These are phyloP conservation scores for Grosmannia clavigera DNA, from an alignment of 2,329 filamentous ascomycete species.

Conservation along the genomic window DNA sequence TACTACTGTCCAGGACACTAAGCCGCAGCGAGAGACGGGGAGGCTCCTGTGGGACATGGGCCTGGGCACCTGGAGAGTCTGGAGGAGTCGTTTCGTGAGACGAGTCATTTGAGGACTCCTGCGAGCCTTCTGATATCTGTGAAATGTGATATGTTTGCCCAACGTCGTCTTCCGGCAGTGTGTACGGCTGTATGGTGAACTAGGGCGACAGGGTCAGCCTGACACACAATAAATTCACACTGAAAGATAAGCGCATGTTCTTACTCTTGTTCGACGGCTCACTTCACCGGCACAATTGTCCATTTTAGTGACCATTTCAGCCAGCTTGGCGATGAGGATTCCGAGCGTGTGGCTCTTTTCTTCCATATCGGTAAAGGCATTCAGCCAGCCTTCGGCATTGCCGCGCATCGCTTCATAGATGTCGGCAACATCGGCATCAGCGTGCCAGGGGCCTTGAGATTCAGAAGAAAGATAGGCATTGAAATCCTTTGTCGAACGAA, in stretches of 20 bases:
- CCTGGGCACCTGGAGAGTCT: slow-evolving; percentile 7
- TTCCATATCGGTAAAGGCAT: slow-evolving; percentile 65
- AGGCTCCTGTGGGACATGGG: slow-evolving; percentile 13
- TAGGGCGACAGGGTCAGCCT: slow-evolving; percentile 3
- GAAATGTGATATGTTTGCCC: slow-evolving; percentile 4
- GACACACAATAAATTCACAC: background rate
- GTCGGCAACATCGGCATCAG: slow-evolving; percentile 39
- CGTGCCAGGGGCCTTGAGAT: slow-evolving; percentile 45
- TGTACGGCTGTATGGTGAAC: slow-evolving; percentile 18
- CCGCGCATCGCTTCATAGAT: slow-evolving; percentile 86
- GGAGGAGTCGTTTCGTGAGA: slow-evolving; percentile 10
- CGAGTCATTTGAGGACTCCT: slow-evolving; percentile 4
- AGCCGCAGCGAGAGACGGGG: slow-evolving; percentile 18
- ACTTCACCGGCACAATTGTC: slow-evolving; percentile 73
- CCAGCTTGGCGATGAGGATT: slow-evolving; percentile 57
- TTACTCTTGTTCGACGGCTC: slow-evolving; percentile 64
- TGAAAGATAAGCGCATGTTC: slow-evolving; percentile 14
- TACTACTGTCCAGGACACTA: slow-evolving; percentile 10
- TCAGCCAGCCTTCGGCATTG: slow-evolving; percentile 82
- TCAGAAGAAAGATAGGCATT: slow-evolving; percentile 61
- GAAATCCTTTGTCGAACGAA: slow-evolving; percentile 65
- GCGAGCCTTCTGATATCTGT: slow-evolving; percentile 5
- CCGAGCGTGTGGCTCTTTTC: slow-evolving; percentile 60
- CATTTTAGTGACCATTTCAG: slow-evolving; percentile 72
- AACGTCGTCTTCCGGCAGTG: slow-evolving; percentile 5